Evolutionary conservation across 2,329 filamentous ascomycete species (phyloP), one percentile per base, ranked within the genome.

Genomic region (Talaromyces sp.): DNA sequence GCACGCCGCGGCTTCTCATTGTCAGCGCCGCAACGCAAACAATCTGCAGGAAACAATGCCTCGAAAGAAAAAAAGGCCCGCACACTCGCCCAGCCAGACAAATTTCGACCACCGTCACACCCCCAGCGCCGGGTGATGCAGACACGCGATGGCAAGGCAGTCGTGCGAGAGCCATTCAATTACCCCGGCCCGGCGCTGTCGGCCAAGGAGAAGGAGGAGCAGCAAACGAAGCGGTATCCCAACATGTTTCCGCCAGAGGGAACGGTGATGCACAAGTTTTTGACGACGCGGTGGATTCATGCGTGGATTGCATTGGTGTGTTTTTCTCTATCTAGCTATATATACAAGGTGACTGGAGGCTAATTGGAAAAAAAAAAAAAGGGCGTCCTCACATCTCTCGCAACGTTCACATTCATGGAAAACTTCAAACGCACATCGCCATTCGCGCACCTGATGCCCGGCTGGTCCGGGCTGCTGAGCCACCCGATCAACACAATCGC

Each of bases 71-170:
- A 9, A 9, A 89, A 89, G 70, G 85, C 86, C 40, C 83, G 88
- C 64, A 84, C 92, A 5, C 87, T 99, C 66, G 91, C 91, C 69
- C 92, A 97, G 76, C 94, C 94, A 28, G 85, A 90, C 70, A 90
- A 89, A 74, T 98, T 96, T 82, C 91, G 91, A 55, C 94, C 95
- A 2, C 95, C 95, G 0, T 98, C 94, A 0, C 95, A 98, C 75
- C 89, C 90, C 12, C 81, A 89, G 27, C 83, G 89, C 6, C 83
- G 92, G 34, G 81, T 84, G 5, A 82, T 84, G 60, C 82, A 83
- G 66, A 76, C 77, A 34, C 71, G 68, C 61, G 70, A 72, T 62
- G 60, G 68, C 44, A 58, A 68, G 56, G 54, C 71, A 59, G 47
- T 68, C 51, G 60, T 61, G 2, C 65, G 30, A 44, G 68, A 75